Base-by-base conservation (phyloP, 2,329 filamentous ascomycete species). In the Colletotrichum liaoningense region DNA sequence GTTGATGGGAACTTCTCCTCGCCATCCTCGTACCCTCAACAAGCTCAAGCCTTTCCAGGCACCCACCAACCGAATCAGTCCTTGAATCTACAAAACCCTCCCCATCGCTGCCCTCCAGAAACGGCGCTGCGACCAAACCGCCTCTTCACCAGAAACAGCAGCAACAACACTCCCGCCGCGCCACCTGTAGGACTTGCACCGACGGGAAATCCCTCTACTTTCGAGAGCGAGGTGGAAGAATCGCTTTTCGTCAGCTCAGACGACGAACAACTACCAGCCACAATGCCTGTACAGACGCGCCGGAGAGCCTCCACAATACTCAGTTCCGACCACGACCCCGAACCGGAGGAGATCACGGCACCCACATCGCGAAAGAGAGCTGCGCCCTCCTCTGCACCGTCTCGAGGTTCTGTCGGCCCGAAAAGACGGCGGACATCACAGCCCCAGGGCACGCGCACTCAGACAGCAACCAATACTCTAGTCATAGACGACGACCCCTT, bases 1-100 rank as follows among this genome's bases (percentile, higher is more conserved):
- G 73, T 76, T 54, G 77, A 79, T 52, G 72, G 72, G 63, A 78
- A 81, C 16, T 82, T 82, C 66, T 83, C 81, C 11, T 84, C 82
- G 2, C 82, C 82, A 26, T 83, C 83, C 24, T 78, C 75, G 16
- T 83, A 83, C 63, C 80, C 81, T 5, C 75, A 78, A 52, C 80
- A 83, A 72, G 76, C 73, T 24, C 58, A 69, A 42, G n/a, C 75
- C 52, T 69, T 74, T 59, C 69, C 74, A 59, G 57, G 73, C 55
- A 67, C 56, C 66, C 42, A 52, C 42, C 64, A 42, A 30, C 16
- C 56, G 22, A 73, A 52, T 26, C 49, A 42, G 9, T 30, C 54
- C n/a, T 35, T 35, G 42, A 66, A 30, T 9, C 35, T 46, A 9
- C 72, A 38, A 19, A 52, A 72, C 16, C 8, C 66, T 8, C 38